Evolutionary conservation across 169 alveolate species (phyloP), one percentile per base, ranked within the genome.

Genomic region (Cryptosporidium sp.): DNA sequence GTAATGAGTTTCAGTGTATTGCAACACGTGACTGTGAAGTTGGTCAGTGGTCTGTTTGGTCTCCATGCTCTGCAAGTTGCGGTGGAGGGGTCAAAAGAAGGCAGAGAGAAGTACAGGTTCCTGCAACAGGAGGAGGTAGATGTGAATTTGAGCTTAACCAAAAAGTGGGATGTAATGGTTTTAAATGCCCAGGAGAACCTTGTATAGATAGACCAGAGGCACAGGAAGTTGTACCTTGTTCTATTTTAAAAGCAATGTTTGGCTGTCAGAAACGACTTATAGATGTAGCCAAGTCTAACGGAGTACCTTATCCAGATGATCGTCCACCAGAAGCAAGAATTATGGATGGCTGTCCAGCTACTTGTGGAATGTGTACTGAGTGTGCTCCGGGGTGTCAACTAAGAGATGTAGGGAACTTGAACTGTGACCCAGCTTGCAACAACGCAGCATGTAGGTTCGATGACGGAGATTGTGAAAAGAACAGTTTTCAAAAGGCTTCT

Each of bases 321-420:
- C 61, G 85, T 31, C 94, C 94, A 5, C 91, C 93, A 1, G 94
- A 92, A 59, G 93, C 91, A 16, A 91, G 94, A 45, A 91, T 92
- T 33, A 69, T 84, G 69, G 94, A 92, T 69, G 94, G 93, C 1
- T 92, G 94, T 51, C 94, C 94, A 16, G 68, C 70, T 23, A 87
- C 94, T 0, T 92, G 94, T n/a, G 93, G 92, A 48, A 91, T 89
- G 55, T 92, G 94, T 31, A 68, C 41, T 23, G 93, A 92, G 80
- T 92, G 95, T 51, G 91, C 95, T 41, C 95, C 95, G 0, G 93
- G 93, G 23, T 92, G 95, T 41, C 93, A 92, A 48, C 62, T 92
- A 23, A 80, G 95, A 48, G 95, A 92, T 70, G 85, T 92, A 3
- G 95, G 95, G 9, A 91, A 93, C 84, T 61, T 92, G 31, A 80